A percentile compares a stretch with the other conserved stretches of the same genome.
Evolutionary conservation across 345 rosid species (phyloP).

Genomic region (Eucalyptus coolabah): DNA sequence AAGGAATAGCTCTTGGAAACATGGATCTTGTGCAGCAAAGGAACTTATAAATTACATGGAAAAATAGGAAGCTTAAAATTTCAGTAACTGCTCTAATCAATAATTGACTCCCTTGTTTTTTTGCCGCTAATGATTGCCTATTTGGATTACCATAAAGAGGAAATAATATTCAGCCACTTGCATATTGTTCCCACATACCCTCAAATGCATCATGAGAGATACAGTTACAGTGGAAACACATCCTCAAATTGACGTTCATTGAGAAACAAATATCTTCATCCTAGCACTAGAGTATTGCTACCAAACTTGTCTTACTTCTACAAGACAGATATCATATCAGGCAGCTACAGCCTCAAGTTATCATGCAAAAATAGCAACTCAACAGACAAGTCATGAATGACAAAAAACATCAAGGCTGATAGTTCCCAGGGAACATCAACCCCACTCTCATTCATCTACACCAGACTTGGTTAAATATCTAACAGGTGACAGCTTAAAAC

Average conservation of each 20-base stretch:
- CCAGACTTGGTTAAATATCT: neutral
- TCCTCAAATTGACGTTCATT: neutral
- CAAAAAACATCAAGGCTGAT: neutral
- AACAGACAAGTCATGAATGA: neutral
- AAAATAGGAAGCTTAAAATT: neutral
- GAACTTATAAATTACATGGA: neutral
- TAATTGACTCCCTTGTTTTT: neutral
- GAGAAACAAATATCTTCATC: neutral
- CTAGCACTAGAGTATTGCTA: neutral
- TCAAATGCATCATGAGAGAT: neutral
- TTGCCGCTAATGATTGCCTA: neutral
- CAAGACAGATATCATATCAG: neutral
- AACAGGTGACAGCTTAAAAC: neutral
- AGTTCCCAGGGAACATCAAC: neutral
- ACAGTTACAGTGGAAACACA: neutral
- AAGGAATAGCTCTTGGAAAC: neutral
- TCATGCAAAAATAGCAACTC: neutral
- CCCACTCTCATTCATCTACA: neutral
- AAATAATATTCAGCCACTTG: neutral
- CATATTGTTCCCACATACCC: neutral
- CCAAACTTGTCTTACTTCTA: neutral
- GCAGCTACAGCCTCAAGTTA: neutral
- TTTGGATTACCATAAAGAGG: neutral
- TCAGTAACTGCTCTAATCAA: neutral
- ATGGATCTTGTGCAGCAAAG: neutral